phyloP scores from a whole-genome alignment of 176 grass and related monocot species.

The Hsuehochloa calcarea region DNA sequence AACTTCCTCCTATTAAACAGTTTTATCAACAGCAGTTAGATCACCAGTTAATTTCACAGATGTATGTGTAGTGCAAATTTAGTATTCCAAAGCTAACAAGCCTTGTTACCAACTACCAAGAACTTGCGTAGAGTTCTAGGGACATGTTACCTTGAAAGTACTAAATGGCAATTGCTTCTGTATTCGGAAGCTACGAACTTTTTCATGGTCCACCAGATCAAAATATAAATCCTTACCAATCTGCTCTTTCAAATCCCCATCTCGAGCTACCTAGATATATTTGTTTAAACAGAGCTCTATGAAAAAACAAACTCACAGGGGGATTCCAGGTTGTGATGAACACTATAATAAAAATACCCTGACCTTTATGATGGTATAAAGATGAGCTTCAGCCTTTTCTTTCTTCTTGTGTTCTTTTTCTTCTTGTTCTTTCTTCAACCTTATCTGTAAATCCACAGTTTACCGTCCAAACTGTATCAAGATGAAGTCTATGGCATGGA shows the following conservation, averaged over 20 bases:
- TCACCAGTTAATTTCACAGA: not conserved
- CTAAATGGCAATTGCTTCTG: constrained; percentile 82
- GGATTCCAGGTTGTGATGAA: constrained; percentile 18
- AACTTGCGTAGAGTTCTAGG: constrained; percentile 3
- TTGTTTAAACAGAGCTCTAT: not conserved
- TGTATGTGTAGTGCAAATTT: not conserved
- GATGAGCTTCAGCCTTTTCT: constrained; percentile 91
- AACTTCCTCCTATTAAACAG: constrained; percentile 64
- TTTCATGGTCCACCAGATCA: constrained; percentile 95
- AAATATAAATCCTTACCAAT: constrained; percentile 85
- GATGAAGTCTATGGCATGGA: constrained; percentile 1
- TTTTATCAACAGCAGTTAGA: not conserved
- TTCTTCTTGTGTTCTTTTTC: constrained; percentile 96
- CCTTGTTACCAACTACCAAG: constrained; percentile 6
- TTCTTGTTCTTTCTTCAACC: constrained; percentile 95
- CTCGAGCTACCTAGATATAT: constrained; percentile 60
- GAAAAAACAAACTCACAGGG: not conserved
- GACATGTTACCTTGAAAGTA: constrained; percentile 69
- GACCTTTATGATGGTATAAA: constrained; percentile 95
- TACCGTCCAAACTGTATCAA: constrained; percentile 28
- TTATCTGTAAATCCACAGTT: constrained; percentile 52
- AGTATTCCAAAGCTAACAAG: not conserved
- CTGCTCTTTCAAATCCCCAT: constrained; percentile 74
- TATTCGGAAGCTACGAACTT: constrained; percentile 82
- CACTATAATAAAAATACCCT: constrained; percentile 12